Conservation (phyloP, 164 flowering plant species). For the Tinospora cordifolia region DNA sequence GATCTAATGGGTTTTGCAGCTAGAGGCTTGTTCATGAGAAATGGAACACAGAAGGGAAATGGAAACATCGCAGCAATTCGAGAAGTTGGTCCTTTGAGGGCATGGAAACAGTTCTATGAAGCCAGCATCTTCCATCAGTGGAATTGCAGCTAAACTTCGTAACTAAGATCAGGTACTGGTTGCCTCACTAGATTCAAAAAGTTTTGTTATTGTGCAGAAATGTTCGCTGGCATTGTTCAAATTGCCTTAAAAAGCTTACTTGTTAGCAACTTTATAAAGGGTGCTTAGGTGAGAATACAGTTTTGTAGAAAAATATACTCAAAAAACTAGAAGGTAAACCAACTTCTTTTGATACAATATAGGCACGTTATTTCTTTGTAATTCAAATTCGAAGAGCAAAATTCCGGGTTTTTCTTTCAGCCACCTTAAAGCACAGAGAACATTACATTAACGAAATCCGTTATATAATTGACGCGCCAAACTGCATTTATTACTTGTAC, state of each 20-base stretch:
- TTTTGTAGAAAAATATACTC: too few relatives aligned
- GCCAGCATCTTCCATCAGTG: constrained; percentile 35
- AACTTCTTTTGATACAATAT: too few relatives aligned
- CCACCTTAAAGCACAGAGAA: too few relatives aligned
- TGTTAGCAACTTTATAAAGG: not conserved
- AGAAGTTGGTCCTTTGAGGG: constrained; percentile 45
- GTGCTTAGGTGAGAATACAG: not conserved
- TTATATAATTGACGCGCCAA: too few relatives aligned
- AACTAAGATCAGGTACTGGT: not conserved
- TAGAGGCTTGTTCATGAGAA: constrained; percentile 49
- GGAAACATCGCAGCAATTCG: not conserved
- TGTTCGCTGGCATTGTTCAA: not conserved
- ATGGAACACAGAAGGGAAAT: constrained; percentile 13
- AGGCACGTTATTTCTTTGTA: too few relatives aligned
- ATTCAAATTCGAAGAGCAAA: too few relatives aligned
- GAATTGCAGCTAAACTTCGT: constrained; percentile 13
- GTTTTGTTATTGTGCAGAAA: not conserved
- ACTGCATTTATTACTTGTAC: too few relatives aligned
- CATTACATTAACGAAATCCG: too few relatives aligned
- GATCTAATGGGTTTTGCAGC: constrained; percentile 81
- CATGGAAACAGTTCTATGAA: constrained; percentile 65
- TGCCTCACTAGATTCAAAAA: not conserved
- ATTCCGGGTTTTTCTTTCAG: too few relatives aligned
- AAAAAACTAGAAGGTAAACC: too few relatives aligned
- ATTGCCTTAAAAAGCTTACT: too few relatives aligned